Conservation (phyloP, 148 eudicot genomes). For the Silene latifolia region DNA sequence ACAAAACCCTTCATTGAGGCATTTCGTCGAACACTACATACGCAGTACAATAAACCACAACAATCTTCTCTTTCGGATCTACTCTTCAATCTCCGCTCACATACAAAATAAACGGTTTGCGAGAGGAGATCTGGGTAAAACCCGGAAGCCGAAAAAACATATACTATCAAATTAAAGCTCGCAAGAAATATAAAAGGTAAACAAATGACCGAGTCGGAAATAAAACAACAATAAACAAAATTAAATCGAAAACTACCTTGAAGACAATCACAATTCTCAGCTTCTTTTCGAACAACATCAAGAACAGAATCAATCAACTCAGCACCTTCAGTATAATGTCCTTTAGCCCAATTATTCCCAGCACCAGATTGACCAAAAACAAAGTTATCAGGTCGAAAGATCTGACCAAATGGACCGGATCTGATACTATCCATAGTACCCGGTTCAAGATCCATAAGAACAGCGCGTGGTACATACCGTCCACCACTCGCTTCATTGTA, state of each 20-base stretch:
- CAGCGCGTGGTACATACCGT: constrained; percentile 62
- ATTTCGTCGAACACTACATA: no score
- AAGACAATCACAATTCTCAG: constrained; percentile 62
- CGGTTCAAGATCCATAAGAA: constrained; percentile 73
- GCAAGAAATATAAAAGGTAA: background rate
- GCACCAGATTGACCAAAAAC: constrained; percentile 75
- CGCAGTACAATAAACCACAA: no score
- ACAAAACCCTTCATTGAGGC: no score
- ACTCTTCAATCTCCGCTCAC: no score
- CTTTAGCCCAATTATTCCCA: constrained; percentile 78
- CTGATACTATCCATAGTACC: constrained; percentile 73
- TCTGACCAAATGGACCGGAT: constrained; percentile 63
- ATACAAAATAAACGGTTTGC: no score
- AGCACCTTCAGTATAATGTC: constrained; percentile 76
- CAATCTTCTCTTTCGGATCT: no score
- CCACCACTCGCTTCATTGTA: constrained; percentile 67
- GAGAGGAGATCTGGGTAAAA: no score
- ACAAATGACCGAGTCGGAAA: background rate
- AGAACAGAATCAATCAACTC: constrained; percentile 72
- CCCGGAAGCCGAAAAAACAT: background rate
- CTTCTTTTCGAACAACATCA: constrained; percentile 70
- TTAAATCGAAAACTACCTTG: constrained; percentile 47
- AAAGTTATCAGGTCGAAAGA: constrained; percentile 68
- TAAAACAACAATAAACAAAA: background rate
- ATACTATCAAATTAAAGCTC: background rate